Evolutionary conservation across 2,329 filamentous ascomycete genomes (phyloP), one percentile per base, ranked within the genome.

Genomic region (Aureobasidium sp.): DNA sequence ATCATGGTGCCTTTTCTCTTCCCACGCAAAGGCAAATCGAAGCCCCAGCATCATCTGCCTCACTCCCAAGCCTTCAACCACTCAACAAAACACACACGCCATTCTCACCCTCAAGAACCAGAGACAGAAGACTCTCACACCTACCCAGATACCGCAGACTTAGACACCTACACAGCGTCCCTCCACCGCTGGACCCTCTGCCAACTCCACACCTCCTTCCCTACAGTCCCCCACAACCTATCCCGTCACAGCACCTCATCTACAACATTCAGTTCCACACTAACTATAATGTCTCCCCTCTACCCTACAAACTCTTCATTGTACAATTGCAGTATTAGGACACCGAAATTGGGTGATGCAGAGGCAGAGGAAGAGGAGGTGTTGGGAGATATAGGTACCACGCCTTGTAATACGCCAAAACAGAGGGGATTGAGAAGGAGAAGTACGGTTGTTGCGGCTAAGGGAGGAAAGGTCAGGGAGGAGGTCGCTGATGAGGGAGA

Each of bases 401-500:
- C 48, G 6, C 48, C 59, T 11, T 53, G 48, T 7, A 53, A 61
- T 42, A 61, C 59, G 42, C 59, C 59, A 2, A 55, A 34, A 29
- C 47, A 3, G 3, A 53, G 32, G 8, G 39, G 29, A 0, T 36
- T 61, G 48, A 61, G 29, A 16, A 44, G 58, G 30, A 42, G 58
- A 13, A 53, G 47, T 29, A 61, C 59, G 9, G 50, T 54, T 34
- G 59, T 37, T 27, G 57, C 29, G 10, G 34, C 55, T 1, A 30
- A 47, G 27, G 48, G 32, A 14, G 32, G 29, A 29, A 59, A 16
- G 27, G 57, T 42, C 2, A 50, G 9, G 2, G 57, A 59, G 1
- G 57, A 59, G 16, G 13, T 41, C 3, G 9, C 25, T 21, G 29
- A 41, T 14, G 45, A 50, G 27, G 45, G 34, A 1, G 36, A 59